These are phyloP conservation scores for Collariella sp. DNA, from an alignment of 495 filamentous ascomycete species.

Conservation along the genomic window DNA sequence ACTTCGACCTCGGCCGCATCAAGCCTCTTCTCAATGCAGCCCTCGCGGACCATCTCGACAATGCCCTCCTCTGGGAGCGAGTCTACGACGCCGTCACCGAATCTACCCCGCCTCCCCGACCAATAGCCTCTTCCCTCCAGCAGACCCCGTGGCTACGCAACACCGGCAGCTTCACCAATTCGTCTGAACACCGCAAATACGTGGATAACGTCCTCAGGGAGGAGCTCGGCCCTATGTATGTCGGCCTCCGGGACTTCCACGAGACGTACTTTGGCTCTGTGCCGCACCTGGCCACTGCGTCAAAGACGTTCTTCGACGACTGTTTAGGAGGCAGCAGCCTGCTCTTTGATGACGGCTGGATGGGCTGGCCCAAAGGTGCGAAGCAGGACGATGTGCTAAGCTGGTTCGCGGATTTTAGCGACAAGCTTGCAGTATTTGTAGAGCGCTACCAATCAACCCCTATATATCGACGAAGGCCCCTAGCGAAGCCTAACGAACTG, in stretches of 20 bases:
- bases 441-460: too few species aligned
- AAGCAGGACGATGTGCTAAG: background rate
- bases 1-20: constrained; percentile 31
- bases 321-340: background rate
- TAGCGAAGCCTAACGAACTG: constrained; percentile 26
- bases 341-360: background rate
- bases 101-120: background rate
- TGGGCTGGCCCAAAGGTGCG: background rate
- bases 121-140: too few species aligned
- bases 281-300: too few species aligned
- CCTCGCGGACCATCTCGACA: constrained; percentile 12
- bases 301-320: background rate
- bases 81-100: background rate
- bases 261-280: too few species aligned
- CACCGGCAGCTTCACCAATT: background rate
- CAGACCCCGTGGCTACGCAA: background rate
- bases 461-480: too few species aligned
- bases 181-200: background rate
- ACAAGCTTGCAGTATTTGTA: too few species aligned
- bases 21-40: constrained; percentile 24
- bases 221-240: background rate
- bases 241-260: too few species aligned
- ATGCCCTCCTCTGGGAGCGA: background rate
- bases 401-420: too few species aligned
- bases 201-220: background rate